Evolutionary conservation across 148 eudicot genomes (phyloP).

Genomic region (Fallopia convolvulus): DNA sequence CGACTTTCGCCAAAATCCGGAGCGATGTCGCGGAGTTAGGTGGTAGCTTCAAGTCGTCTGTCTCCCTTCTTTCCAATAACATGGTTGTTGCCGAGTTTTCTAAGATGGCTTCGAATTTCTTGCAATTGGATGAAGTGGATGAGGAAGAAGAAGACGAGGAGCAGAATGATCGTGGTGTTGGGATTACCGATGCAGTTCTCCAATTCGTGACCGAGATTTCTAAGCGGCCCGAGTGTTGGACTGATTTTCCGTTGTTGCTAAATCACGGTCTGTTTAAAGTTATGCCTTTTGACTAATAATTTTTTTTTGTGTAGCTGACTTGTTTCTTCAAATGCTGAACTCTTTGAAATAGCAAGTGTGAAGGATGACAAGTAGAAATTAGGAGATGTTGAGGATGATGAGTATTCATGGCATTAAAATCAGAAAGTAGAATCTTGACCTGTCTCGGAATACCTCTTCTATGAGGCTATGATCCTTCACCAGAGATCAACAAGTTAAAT

Average conservation of each 20-base stretch:
- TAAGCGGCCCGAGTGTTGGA: conserved; percentile 46
- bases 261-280: conserved; percentile 25
- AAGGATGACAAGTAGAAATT: not conserved
- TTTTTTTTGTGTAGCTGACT: not conserved
- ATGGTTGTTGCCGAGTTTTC: conserved; percentile 39
- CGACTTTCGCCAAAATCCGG: conserved; percentile 33
- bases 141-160: conserved; percentile 14
- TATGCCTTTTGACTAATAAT: conserved; percentile 1
- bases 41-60: conserved; percentile 45
- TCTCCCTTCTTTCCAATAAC: conserved; percentile 40
- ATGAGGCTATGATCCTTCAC: not conserved
- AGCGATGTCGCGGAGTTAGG: conserved; percentile 68
- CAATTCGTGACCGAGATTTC: conserved; percentile 40
- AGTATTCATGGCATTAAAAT: not conserved
- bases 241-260: conserved; percentile 47
- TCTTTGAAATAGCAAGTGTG: not conserved
- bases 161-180: conserved; percentile 19
- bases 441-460: not conserved
- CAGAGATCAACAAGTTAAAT: not conserved
- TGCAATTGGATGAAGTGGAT: conserved; percentile 28
- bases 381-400: not conserved
- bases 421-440: not conserved
- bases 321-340: not conserved
- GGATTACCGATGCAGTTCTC: conserved; percentile 39
- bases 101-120: conserved; percentile 46